Evolutionary conservation across 1,284 basidiomycete genomes (phyloP), one percentile per base, ranked within the genome.

Genomic region (Takashimella koratensis): DNA sequence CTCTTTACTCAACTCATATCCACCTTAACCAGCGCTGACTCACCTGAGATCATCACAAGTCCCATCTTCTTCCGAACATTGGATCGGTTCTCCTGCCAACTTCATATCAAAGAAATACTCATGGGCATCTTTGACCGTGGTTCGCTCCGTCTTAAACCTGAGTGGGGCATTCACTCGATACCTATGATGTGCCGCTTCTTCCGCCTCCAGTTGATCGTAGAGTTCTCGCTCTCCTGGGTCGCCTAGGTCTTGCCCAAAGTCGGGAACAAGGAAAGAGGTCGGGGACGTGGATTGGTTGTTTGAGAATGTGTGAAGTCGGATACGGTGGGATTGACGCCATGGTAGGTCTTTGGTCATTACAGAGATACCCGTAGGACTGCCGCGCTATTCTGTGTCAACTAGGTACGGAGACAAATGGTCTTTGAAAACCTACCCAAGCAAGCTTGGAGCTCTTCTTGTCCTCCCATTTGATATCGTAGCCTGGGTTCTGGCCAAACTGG

Each of bases 361-460:
- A 10, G 76, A 73, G 45, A 78, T 78, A 11, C 78, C 78, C 3
- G 78, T 79, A 2, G 75, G 71, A 40, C 72, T 70, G 13, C 77
- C 77, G 56, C 73, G 58, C 65, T 62, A 20, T 3, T 20, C 24
- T 5, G 16, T 16, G n/a, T 13, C 8, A 44, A 16, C 30, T 36
- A n/a, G n/a, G n/a, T 36, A 36, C 30, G 8, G 30, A 36, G 30
- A 8, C 30, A 23, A 51, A 19, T n/a, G 3, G n/a, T 11, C n/a
- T 24, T 42, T 3, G 21, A 20, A 19, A 39, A 53, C 76, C 65
- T 51, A 76, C 68, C 79, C 79, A 80, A 13, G 73, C 71, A 1
- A 80, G 61, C 51, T 73, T 70, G 47, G 70, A 63, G 42, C 67
- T 62, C 3, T 56, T 54, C 64, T 80, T 80, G 12, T 71, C 58